A percentile compares a stretch with the other conserved stretches of the same genome.
Conservation (phyloP, 1,284 basidiomycete species). For the Coriolopsis trogii region DNA sequence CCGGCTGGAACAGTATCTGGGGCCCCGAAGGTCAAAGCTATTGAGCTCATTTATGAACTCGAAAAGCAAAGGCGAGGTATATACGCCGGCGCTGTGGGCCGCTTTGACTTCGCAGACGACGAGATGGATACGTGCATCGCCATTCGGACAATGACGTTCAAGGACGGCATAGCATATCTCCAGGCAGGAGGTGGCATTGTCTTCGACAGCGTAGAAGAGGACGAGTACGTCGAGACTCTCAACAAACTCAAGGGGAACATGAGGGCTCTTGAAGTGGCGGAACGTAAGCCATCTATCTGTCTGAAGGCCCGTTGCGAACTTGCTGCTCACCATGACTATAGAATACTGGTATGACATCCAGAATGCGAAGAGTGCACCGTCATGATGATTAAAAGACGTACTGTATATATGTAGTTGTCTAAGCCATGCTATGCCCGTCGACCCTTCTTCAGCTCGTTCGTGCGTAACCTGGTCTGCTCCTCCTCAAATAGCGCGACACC, state of each 20-base stretch:
- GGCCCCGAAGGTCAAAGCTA: slow-evolving; percentile 98
- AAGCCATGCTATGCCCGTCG: slow-evolving; percentile 4
- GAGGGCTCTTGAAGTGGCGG: slow-evolving; percentile 85
- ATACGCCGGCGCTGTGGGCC: slow-evolving; percentile 96
- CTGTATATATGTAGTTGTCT: slow-evolving; percentile 18
- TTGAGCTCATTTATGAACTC: slow-evolving; percentile 88
- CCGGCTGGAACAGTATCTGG: slow-evolving; percentile 99
- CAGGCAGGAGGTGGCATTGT: slow-evolving; percentile 99
- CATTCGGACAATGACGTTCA: slow-evolving; percentile 98
- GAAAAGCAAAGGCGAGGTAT: slow-evolving; percentile 93
- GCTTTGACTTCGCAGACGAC: slow-evolving; percentile 94
- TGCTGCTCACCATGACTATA: slow-evolving; percentile 33
- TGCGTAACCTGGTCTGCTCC: slow-evolving; percentile 28
- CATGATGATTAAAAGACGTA: slow-evolving; percentile 24
- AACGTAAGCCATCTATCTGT: slow-evolving; percentile 54
- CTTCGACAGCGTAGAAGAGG: slow-evolving; percentile 95
- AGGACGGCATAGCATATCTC: slow-evolving; percentile 89
- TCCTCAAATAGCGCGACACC: slow-evolving; percentile 54
- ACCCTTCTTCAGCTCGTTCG: no score
- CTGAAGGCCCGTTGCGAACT: neutral
- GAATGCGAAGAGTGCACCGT: slow-evolving; percentile 38
- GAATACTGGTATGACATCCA: slow-evolving; percentile 73
- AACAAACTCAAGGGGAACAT: slow-evolving; percentile 94
- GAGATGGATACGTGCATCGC: slow-evolving; percentile 99
- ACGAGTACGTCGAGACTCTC: slow-evolving; percentile 95